Conservation (phyloP, 345 rosid genomes). For the Passiflora organensis region DNA sequence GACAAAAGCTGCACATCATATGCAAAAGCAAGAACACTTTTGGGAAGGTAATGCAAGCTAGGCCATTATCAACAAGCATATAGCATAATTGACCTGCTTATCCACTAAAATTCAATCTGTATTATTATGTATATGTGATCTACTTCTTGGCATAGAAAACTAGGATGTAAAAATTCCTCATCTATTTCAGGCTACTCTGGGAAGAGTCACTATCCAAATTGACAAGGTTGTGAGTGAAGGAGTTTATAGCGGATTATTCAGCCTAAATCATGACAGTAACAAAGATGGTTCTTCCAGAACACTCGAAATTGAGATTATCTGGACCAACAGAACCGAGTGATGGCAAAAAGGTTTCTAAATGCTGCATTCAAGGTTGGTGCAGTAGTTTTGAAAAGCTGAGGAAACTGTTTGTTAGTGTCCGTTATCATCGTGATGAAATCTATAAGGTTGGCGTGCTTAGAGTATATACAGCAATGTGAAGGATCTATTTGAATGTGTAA, state of each 20-base stretch:
- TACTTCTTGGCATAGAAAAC: neutral
- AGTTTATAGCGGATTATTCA: constrained; percentile 58
- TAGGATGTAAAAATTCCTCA: neutral
- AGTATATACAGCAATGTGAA: neutral
- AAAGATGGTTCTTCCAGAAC: constrained; percentile 64
- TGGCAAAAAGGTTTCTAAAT: too few species aligned
- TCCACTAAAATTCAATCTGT: neutral
- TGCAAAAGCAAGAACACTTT: constrained; percentile 92
- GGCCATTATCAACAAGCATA: neutral
- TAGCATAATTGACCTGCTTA: neutral
- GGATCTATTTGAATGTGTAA: constrained; percentile 18
- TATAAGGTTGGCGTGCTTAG: constrained; percentile 19
- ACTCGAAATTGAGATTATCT: constrained; percentile 68
- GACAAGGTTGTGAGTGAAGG: constrained; percentile 86
- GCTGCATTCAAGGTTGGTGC: constrained; percentile 8
- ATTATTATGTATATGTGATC: neutral
- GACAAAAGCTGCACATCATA: constrained; percentile 81
- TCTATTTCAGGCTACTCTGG: constrained; percentile 60
- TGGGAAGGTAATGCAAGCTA: constrained; percentile 57
- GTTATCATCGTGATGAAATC: constrained; percentile 8
- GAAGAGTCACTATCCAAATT: constrained; percentile 78
- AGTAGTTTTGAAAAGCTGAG: constrained; percentile 2
- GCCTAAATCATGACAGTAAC: constrained; percentile 59
- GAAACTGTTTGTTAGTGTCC: neutral
- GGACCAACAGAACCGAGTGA: constrained; percentile 55